Percentiles rank a stretch among this genome's conserved stretches.
Evolutionary conservation across 345 rosid genomes (phyloP).

Genomic region (Atalantia buxifolia): DNA sequence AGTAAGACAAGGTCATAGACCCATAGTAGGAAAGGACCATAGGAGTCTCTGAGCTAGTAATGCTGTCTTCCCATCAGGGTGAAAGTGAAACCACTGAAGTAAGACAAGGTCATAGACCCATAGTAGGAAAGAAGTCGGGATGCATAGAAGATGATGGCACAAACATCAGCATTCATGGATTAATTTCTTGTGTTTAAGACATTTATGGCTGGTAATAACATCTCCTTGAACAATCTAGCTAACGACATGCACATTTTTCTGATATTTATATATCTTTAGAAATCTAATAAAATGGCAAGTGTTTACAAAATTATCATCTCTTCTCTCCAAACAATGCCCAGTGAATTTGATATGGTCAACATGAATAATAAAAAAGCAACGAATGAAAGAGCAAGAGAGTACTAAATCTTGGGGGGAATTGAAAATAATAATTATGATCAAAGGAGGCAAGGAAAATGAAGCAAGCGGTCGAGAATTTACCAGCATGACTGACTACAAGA

Average conservation of each 20-base stretch:
- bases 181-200: background rate
- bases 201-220: background rate
- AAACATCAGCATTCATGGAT: background rate
- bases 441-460: background rate
- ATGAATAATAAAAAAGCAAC: too few species aligned
- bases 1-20: too few species aligned
- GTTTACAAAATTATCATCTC: background rate
- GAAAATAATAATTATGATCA: background rate
- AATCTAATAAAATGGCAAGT: background rate
- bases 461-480: slow-evolving; percentile 18
- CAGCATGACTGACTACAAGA: slow-evolving; percentile 92
- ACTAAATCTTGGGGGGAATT: background rate
- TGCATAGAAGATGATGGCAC: background rate
- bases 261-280: background rate
- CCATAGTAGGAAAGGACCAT: too few species aligned
- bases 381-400: background rate
- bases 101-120: too few species aligned
- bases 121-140: background rate
- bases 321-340: background rate
- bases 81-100: background rate
- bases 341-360: background rate
- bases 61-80: background rate
- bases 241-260: background rate
- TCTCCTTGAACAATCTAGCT: background rate
- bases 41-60: background rate